phyloP scores from a whole-genome alignment of 371 early-diverging fungal genomes.

The Mucor lusitanicus region DNA sequence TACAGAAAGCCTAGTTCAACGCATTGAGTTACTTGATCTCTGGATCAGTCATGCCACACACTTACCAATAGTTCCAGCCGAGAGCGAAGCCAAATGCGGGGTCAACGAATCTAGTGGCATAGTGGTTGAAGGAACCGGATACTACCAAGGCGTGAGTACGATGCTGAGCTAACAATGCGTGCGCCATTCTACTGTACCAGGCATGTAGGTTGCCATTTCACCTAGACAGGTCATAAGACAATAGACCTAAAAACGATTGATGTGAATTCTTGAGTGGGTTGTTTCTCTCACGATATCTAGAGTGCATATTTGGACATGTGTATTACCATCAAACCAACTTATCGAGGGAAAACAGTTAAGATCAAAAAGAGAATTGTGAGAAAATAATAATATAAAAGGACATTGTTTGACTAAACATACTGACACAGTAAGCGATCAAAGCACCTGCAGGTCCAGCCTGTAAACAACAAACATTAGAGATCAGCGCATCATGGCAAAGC shows the following conservation, averaged over 20 bases:
- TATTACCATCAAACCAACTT: conserved; percentile 47
- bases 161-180: neutral
- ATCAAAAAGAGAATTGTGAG: neutral
- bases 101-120: conserved; percentile 84
- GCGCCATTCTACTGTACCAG: conserved; percentile 22
- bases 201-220: conserved; percentile 80
- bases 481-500: neutral
- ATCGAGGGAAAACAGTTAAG: neutral
- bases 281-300: conserved; percentile 1
- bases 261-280: neutral
- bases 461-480: neutral
- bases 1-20: conserved; percentile 33
- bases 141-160: conserved; percentile 27
- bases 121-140: conserved; percentile 83
- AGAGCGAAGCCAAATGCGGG: conserved; percentile 81
- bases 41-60: neutral
- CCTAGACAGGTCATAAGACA: conserved; percentile 81
- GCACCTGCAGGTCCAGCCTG: conserved; percentile 58
- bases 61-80: conserved; percentile 84
- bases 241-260: conserved; percentile 58
- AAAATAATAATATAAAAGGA: neutral
- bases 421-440: conserved; percentile 45
- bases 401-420: conserved; percentile 34
- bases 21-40: conserved; percentile 9
- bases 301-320: neutral